Base-by-base conservation (phyloP, 768 basidiomycete genomes). In the Leccinum rimulosum region DNA sequence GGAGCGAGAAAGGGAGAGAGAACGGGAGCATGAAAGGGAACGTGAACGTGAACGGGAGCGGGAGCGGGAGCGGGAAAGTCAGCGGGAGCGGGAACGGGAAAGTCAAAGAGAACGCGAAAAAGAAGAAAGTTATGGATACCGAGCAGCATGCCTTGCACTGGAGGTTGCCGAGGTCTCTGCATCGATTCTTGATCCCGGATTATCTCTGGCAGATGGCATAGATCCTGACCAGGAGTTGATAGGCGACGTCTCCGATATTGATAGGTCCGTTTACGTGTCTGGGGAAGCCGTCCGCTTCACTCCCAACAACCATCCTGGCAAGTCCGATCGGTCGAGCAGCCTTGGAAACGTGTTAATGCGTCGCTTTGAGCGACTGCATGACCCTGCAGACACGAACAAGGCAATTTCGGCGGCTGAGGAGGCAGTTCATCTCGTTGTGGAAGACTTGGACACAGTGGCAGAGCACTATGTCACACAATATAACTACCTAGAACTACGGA, bases 81-180 rank as follows among this genome's bases (percentile, higher is more conserved):
- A 63, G 51, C 65, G 66, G 9, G 70, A 61, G 50, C 65, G 66
- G 17, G 70, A 61, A 59, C 57, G 63, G 17, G 71, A 66, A 50
- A 60, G 50, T 49, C 61, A 70, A 28, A 45, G 68, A n/a, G 66
- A 66, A 48, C 54, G 65, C 9, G 59, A 68, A 45, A 68, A 63
- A 11, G 61, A 70, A 40, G 35, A 43, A 17, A 19, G 40, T n/a
- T 43, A 43, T n/a, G 40, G 15, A 19, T 43, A 43, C 10, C 40
- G n/a, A 43, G 40, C n/a, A 43, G 40, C 40, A 15, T n/a, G 40
- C 8, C 40, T 43, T 10, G n/a, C n/a, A 9, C 14, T 43, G 17
- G 12, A n/a, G 14, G 14, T 43, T 12, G 15, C 40, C 9, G 40
- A 19, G 14, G n/a, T 43, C 14, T 19, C n/a, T 8, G 17, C 10